phyloP scores from a whole-genome alignment of 768 basidiomycete species.

The Pleurotus eryngii region DNA sequence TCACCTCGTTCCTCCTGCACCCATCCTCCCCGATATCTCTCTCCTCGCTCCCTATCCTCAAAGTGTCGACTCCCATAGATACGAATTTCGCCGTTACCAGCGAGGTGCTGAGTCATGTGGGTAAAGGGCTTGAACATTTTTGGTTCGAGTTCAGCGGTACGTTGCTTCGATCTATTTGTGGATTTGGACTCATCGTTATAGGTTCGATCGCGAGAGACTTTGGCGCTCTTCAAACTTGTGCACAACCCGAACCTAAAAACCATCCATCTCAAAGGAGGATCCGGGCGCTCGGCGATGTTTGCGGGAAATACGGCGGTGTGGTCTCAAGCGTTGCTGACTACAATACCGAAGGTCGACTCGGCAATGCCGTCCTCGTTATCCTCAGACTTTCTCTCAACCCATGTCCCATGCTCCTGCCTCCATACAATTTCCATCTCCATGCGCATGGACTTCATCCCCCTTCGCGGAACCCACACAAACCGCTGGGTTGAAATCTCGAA shows the following conservation, averaged over 20 bases:
- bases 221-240: background rate
- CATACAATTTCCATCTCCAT: background rate
- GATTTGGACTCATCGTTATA: background rate
- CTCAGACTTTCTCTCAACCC: too few relatives aligned
- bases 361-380: too few relatives aligned
- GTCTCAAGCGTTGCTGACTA: background rate
- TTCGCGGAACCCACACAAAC: slow-evolving; percentile 5
- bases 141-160: background rate
- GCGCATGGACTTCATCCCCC: slow-evolving; percentile 6
- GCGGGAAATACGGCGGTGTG: slow-evolving; percentile 6
- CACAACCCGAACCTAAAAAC: slow-evolving; percentile 2
- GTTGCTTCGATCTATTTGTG: background rate
- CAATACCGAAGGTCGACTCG: background rate
- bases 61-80: background rate
- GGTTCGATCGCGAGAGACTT: slow-evolving; percentile 2
- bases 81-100: background rate
- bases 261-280: slow-evolving; percentile 1
- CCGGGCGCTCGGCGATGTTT: slow-evolving; percentile 7
- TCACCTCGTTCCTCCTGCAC: background rate
- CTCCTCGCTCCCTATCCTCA: background rate
- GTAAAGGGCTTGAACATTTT: background rate
- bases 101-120: background rate
- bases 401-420: background rate
- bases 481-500: background rate
- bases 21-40: background rate